phyloP scores from a whole-genome alignment of 345 rosid species.

The Dovyalis caffra region DNA sequence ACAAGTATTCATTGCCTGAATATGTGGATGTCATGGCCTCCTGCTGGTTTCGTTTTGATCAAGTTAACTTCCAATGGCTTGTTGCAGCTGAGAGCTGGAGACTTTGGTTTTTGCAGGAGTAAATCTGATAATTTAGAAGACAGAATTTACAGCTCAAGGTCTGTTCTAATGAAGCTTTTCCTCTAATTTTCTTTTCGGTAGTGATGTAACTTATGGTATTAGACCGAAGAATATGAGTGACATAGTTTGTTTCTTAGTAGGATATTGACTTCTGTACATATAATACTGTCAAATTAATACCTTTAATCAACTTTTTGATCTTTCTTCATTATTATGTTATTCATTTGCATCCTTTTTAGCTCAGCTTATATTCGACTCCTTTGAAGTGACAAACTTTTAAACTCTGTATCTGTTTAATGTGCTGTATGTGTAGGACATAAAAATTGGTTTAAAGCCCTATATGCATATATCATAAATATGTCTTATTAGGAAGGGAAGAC shows the following conservation, averaged over 20 bases:
- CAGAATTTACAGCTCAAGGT: conserved; percentile 11
- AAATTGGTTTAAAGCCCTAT: background rate
- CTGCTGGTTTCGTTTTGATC: background rate
- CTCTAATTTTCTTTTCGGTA: background rate
- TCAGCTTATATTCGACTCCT: background rate
- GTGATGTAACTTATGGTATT: background rate
- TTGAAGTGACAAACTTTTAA: background rate
- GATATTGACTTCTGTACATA: background rate
- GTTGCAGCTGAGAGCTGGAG: background rate
- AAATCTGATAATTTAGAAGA: background rate
- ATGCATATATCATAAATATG: background rate
- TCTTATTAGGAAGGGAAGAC: conserved; percentile 46
- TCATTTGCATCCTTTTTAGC: background rate
- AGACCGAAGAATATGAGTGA: background rate
- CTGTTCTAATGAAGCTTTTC: background rate
- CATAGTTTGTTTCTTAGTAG: background rate
- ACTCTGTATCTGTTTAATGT: background rate
- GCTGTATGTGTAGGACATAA: background rate
- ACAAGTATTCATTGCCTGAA: background rate
- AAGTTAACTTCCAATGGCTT: background rate
- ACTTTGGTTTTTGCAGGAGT: background rate
- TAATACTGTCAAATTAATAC: background rate
- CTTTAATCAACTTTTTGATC: background rate
- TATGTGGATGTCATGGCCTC: background rate
- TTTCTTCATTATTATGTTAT: background rate